Base-by-base conservation (phyloP, 2,329 filamentous ascomycete species). In the Emydomyces testavorans region DNA sequence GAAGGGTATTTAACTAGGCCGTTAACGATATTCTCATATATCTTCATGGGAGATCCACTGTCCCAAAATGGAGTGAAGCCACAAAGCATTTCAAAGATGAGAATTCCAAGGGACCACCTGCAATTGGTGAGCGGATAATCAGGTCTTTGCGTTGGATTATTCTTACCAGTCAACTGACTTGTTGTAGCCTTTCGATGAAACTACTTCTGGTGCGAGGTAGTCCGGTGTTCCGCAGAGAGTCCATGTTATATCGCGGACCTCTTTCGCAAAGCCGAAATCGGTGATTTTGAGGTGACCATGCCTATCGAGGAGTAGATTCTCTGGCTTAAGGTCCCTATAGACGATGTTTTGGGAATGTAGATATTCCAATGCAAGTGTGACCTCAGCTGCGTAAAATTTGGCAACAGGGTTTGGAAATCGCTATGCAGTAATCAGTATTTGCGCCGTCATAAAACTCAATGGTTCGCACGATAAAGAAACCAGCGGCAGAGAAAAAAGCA, bases 21-120 rank as follows among this genome's bases (percentile, higher is more conserved):
- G 62, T 88, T 89, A 54, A 98, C 78, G 60, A 98, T 98, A 65
- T 98, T 98, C 72, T 98, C 92, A 71, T 98, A 98, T 61, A 98
- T 98, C 36, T 54, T 56, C 79, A 98, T 94, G 2, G 92, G 90
- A 37, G 87, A 94, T 48, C 90, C 92, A 59, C 85, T 86, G 65
- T 98, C 92, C 90, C 92, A 98, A 73, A 98, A 98, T 4, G 92
- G 92, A 4, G 92, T 98, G 69, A 95, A 98, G 23, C 92, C 92
- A 64, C 92, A 96, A 31, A 98, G 78, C 92, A 98, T 98, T 74
- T 98, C 92, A 66, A 95, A 98, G 65, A 98, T 96, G 58, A 98
- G 73, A 63, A 98, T 96, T 38, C 92, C 92, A 50, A 98, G 76
- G 46, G 90, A 96, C 92, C 92, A 98, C 89, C 89, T 95, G 56